Evolutionary conservation across 192 early-diverging fungal species (phyloP), one percentile per base, ranked within the genome.

Genomic region (Podila epigama): DNA sequence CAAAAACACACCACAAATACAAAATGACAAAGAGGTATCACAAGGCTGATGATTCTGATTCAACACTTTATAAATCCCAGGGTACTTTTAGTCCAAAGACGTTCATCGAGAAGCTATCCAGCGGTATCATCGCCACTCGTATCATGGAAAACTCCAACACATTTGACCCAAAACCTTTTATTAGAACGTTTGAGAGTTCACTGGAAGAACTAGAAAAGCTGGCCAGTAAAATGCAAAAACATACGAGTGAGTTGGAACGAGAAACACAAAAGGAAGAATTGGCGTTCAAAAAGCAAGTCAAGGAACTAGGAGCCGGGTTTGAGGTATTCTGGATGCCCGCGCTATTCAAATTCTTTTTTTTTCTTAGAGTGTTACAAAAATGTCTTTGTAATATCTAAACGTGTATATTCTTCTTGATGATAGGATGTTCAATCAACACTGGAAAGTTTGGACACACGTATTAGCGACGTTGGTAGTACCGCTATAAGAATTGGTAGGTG

Each of bases 391-490:
- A 33, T 35, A 10, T 39, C 41, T 58, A 15, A 2, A 40, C 1
- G 11, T 50, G 16, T 13, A 48, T 7, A 16, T 27, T 27, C 28
- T n/a, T 2, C 11, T 40, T 35, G 31, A 33, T n/a, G n/a, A 18
- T 70, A 96, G 93, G 89, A 94, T 51, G 94, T 98, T 5, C 91
- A 95, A 81, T 84, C 82, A 42, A 92, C 93, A 37, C 95, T 96
- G 79, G 95, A 97, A 68, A 84, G 84, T 35, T 83, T 99, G 44
- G 96, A 99, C 79, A 84, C 84, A 29, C 88, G 95, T 55, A 91
- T 98, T 37, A 90, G 90, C 58, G 92, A 97, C 78, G 95, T 99
- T 10, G 93, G 96, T 73, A 96, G 93, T 67, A 97, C 96, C 25
- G 95, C 96, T n/a, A 92, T 98, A 42, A 87, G 94, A 54, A 96